Evolutionary conservation across 306 rosid species (phyloP), one percentile per base, ranked within the genome.

Genomic region (Senna tora): DNA sequence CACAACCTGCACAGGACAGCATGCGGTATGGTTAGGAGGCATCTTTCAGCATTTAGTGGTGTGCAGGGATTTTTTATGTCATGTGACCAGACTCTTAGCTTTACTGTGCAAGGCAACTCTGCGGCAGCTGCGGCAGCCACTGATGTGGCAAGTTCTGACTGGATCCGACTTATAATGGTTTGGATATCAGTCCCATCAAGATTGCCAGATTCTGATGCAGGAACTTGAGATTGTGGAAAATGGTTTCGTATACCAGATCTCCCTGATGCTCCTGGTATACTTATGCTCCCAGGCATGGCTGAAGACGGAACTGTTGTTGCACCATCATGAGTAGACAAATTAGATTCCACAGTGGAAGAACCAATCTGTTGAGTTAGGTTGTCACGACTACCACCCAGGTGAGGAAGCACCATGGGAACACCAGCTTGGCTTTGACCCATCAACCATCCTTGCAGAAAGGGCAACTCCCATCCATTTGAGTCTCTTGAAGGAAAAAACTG

Each of bases 81-180:
- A 81, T 95, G 96, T 0, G 87, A 79, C 99, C 99, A 91, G 65
- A 95, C 86, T 77, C 96, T 85, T 59, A 95, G 89, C 90, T 92
- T 95, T 82, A 95, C 99, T 8, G 97, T 88, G 76, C 97, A 91
- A 76, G 99, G 99, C 67, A 95, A 76, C 88, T 95, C 99, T 19
- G 96, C 81, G 36, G 97, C 97, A 2, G 97, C 96, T 11, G 89
- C 88, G 7, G 91, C 95, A 73, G 99, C 94, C 74, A 87, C 77
- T 53, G 96, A 87, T 50, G 89, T 87, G 33, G 97, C 93, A 63
- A 91, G 91, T 66, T 91, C 97, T 32, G 99, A 79, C 73, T 92
- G 99, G 49, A 89, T 83, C 72, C 96, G 84, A 52, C 76, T 85
- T 34, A 83, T 84, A 61, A 86, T 74, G 45, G 92, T 73, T 79